Base-by-base conservation (phyloP, 73 alveolate species). In the Diophrys sp. region DNA sequence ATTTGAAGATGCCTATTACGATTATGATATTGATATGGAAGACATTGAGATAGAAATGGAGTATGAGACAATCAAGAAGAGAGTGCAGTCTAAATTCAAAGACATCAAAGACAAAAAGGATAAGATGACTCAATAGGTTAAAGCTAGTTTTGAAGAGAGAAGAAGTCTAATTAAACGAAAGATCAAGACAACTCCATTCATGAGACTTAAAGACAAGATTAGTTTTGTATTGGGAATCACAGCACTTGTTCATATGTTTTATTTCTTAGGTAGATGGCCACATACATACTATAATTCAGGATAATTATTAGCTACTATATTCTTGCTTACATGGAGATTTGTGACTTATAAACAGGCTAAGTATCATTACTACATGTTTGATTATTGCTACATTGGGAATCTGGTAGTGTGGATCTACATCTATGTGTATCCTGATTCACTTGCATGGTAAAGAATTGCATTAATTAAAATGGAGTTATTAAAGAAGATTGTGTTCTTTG, bases 311-410 rank as follows among this genome's bases (percentile, higher is more conserved):
- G 67, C 75, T 11, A 62, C 74, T 5, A 23, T 69, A 23, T 31
- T 71, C 30, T 54, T 81, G 28, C 73, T 81, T 1, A 25, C 29
- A 23, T 54, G 33, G 34, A 81, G 83, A 31, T 31, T 72, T 14
- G 25, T 54, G 28, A 25, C 73, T 33, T 85, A 79, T 74, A 54
- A 71, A 27, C 23, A 26, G 23, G 33, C n/a, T 68, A 74, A 68
- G 33, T 85, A 85, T 84, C 93, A 85, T 57, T 85, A 71, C 75
- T 85, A 71, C 68, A 0, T 85, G 75, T 44, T 72, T 30, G 93
- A 85, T 54, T 85, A 68, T 77, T 85, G 93, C 74, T 85, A 85
- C 73, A 55, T 72, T 53, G 81, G 88, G 23, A 85, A 85, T 78
- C 27, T 71, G 0, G 53, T 78, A 28, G 56, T 85, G 29, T 70